Evolutionary conservation across 257 asterid species (phyloP).

Genomic region (Eustoma russellianum): DNA sequence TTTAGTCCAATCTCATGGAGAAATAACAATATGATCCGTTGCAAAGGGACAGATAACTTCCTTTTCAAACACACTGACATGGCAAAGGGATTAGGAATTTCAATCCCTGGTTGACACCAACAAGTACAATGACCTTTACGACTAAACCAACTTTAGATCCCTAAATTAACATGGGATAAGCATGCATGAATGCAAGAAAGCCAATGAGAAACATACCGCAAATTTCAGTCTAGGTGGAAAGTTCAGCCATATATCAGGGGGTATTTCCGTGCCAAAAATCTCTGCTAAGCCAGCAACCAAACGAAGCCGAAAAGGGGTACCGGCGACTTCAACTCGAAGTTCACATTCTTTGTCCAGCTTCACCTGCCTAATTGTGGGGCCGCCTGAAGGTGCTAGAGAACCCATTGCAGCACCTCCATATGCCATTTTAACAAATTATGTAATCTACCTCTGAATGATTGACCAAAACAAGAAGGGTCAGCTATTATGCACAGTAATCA

Average conservation of each 20-base stretch:
- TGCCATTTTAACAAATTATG: constrained; percentile 30
- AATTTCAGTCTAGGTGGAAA: constrained; percentile 77
- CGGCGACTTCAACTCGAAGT: constrained; percentile 81
- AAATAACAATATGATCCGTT: background rate
- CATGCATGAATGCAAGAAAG: background rate
- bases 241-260: constrained; percentile 74
- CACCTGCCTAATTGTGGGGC: constrained; percentile 52
- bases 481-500: background rate
- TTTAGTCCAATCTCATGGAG: background rate
- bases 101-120: too few species aligned
- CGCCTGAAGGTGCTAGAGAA: constrained; percentile 38
- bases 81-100: too few species aligned
- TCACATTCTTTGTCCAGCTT: constrained; percentile 90
- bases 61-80: too few species aligned
- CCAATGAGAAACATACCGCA: constrained; percentile 40
- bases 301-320: constrained; percentile 72
- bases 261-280: constrained; percentile 86
- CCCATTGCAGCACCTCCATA: constrained; percentile 59
- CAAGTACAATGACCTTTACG: too few species aligned
- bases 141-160: too few species aligned
- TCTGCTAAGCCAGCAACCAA: constrained; percentile 73
- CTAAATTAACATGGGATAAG: background rate
- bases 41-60: background rate
- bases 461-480: background rate
- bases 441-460: too few species aligned